These are phyloP conservation scores for Suillus subluteus DNA, from an alignment of 768 basidiomycete species.

Conservation along the genomic window DNA sequence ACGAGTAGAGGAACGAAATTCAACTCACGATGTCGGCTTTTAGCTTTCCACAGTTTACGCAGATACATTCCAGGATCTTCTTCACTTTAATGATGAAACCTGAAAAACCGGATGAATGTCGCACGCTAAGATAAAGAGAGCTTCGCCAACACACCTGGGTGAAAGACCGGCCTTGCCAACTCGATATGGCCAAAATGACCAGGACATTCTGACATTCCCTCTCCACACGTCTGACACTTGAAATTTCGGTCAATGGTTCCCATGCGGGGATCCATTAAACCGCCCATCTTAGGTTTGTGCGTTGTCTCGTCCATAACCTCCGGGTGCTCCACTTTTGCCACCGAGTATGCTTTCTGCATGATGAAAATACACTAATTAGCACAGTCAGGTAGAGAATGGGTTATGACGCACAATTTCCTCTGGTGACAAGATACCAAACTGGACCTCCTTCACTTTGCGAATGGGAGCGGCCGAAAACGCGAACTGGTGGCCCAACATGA, in stretches of 20 bases:
- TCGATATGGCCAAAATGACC: slow-evolving; percentile 99
- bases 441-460: slow-evolving; percentile 95
- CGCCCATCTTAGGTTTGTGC: slow-evolving; percentile 88
- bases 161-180: slow-evolving; percentile 94
- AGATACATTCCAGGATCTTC: slow-evolving; percentile 98
- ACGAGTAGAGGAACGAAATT: slow-evolving; percentile 82
- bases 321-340: slow-evolving; percentile 97
- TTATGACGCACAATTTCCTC: slow-evolving; percentile 84
- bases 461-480: slow-evolving; percentile 93
- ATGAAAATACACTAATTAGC: slow-evolving; percentile 22
- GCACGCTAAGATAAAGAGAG: slow-evolving; percentile 4
- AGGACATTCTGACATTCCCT: slow-evolving; percentile 99
- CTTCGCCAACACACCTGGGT: slow-evolving; percentile 70
- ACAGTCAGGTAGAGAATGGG: neutral
- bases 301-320: slow-evolving; percentile 98
- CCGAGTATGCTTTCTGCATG: slow-evolving; percentile 93
- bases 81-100: slow-evolving; percentile 99
- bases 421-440: slow-evolving; percentile 97
- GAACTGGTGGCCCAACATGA: slow-evolving; percentile 88
- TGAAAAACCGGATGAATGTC: slow-evolving; percentile 31
- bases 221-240: slow-evolving; percentile 99
- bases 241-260: slow-evolving; percentile 97
- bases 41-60: slow-evolving; percentile 97
- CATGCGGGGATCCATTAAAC: slow-evolving; percentile 97
- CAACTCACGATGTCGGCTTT: slow-evolving; percentile 97